Base-by-base conservation (phyloP, 257 asterid genomes). In the Penstemon eatonii region DNA sequence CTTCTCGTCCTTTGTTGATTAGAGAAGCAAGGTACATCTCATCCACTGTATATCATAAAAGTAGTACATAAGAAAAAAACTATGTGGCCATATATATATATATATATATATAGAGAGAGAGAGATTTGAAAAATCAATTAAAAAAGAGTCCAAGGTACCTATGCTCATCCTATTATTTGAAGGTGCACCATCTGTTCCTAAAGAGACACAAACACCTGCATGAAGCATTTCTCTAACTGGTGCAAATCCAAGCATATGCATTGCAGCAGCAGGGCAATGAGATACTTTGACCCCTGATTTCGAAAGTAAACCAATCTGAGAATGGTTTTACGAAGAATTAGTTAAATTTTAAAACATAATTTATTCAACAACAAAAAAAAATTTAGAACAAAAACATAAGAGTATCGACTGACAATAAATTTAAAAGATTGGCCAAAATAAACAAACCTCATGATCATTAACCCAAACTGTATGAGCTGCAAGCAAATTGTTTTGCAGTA, bases 391-490 rank as follows among this genome's bases (percentile, higher is more conserved):
- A 25, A 49, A 12, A 49, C 11, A 11, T 12, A 10, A 10, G 54
- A 49, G n/a, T 8, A 3, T 9, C 18, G n/a, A 49, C 54, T 10
- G 54, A 49, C 54, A 49, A 12, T 9, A 49, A 12, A 4, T 46
- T 47, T 12, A 57, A 45, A 71, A 12, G 33, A 25, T 7, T 3
- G 54, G 42, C 13, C 15, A 39, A 44, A n/a, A 15, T 15, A 33
- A 4, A 47, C 18, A 68, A 54, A 82, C 95, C 93, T 87, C 95
- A 56, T 80, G 75, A 56, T 81, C 81, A 44, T 85, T 75, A 59
- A 87, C 89, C 96, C 96, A 90, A 59, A 87, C 96, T 47, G 95
- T 63, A 82, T 90, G 96, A 78, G 91, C 96, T 61, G 91, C 89
- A 68, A 90, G 82, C 75, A 90, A 76, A 72, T 90, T 82, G 66